A percentile compares a stretch with the other conserved stretches of the same genome.
Evolutionary conservation across 306 rosid genomes (phyloP).

Genomic region (Ochetophila trinervis): DNA sequence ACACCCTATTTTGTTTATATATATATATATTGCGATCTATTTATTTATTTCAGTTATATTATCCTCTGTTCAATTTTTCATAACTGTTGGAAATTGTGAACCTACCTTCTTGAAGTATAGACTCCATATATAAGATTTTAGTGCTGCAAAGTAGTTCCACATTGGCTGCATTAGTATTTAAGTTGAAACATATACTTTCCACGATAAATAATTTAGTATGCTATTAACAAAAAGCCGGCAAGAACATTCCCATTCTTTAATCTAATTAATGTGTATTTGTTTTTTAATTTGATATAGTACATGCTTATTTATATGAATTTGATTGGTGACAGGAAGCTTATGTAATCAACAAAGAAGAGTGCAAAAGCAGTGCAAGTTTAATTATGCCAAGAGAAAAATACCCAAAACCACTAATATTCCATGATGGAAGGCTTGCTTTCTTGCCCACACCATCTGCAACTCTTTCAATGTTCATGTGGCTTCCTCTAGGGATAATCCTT

Average conservation of each 20-base stretch:
- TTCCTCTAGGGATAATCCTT: slow-evolving; percentile 60
- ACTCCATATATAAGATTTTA: too few species aligned
- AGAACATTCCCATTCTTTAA: too few species aligned
- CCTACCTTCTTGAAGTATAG: too few species aligned
- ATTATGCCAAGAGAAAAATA: slow-evolving; percentile 49
- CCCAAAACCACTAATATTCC: slow-evolving; percentile 81
- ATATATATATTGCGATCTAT: not conserved
- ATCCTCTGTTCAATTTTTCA: too few species aligned
- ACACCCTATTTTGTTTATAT: not conserved
- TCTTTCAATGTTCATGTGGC: slow-evolving; percentile 68
- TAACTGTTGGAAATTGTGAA: too few species aligned
- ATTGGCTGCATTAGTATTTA: too few species aligned
- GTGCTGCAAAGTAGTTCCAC: too few species aligned
- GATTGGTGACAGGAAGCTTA: slow-evolving; percentile 60
- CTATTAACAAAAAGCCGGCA: too few species aligned
- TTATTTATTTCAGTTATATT: too few species aligned
- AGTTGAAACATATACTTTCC: too few species aligned
- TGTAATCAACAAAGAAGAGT: slow-evolving; percentile 56
- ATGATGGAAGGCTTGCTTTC: slow-evolving; percentile 90
- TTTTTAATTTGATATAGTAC: not conserved
- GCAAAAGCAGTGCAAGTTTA: slow-evolving; percentile 18
- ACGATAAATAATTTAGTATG: too few species aligned
- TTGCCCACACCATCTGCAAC: slow-evolving; percentile 80
- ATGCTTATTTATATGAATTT: not conserved
- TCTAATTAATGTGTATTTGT: too few species aligned